Base-by-base conservation (phyloP, 768 basidiomycete genomes). In the Suillus subaureus region DNA sequence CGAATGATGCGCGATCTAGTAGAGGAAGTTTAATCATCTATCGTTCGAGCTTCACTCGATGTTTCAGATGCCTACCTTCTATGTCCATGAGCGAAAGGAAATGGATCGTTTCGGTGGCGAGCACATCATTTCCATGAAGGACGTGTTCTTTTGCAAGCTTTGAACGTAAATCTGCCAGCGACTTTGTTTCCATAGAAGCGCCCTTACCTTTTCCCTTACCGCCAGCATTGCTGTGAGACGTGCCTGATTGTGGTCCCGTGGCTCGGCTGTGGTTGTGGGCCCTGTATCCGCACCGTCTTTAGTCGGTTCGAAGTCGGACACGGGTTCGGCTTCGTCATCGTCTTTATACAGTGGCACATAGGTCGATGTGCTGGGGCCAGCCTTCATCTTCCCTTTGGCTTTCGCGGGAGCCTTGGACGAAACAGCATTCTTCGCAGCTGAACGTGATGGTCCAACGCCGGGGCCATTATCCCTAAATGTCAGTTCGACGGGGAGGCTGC, bases 381-480 rank as follows among this genome's bases (percentile, higher is more conserved):
- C 68, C 0, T 67, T 65, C 35, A 63, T 67, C 52, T 75, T 75
- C 37, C 62, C 67, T 58, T 75, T 78, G 64, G 64, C 68, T 54
- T 67, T 64, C 2, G 67, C 43, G 6, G 47, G 12, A 7, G 64
- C 47, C 58, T 63, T 72, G 23, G 60, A 43, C 16, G 6, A 37
- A 12, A 45, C 18, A 40, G 61, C 76, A 57, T 61, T 77, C 12
- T 35, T 39, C 1, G 65, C 23, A 16, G 39, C 16, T 49, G 64
- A 45, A 42, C 61, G 52, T 23, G 66, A 64, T 6, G 55, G 33
- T 15, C 61, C 70, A 28, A 55, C 9, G 9, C 63, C 62, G 4
- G 62, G 68, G 23, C 62, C 77, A 33, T 60, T 70, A 60, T 69
- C 71, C 67, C 74, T 77, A 68, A 75, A 77, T 2, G 76, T 70